A percentile compares a stretch with the other conserved stretches of the same genome.
Conservation (phyloP, 306 rosid genomes). For the Rosa chinensis region DNA sequence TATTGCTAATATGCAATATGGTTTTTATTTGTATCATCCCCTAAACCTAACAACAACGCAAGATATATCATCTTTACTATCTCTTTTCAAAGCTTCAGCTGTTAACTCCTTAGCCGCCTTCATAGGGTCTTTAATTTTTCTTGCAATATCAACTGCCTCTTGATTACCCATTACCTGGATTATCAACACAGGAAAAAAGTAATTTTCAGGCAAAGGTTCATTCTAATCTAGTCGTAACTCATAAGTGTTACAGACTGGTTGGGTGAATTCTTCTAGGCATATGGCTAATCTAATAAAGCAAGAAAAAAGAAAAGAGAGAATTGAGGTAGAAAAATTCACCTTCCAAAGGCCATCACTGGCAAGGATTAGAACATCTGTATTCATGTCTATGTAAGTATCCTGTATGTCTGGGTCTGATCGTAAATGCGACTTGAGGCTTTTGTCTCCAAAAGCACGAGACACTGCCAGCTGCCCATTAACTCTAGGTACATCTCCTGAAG, state of each 20-base stretch:
- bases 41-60: conserved; percentile 81
- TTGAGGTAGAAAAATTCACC: conserved; percentile 42
- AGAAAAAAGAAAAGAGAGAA: not conserved
- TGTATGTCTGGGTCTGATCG: conserved; percentile 80
- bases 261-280: not conserved
- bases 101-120: conserved; percentile 83
- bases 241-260: not conserved
- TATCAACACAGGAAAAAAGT: conserved; percentile 7
- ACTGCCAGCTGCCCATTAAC: conserved; percentile 96
- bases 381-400: conserved; percentile 32
- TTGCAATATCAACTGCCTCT: conserved; percentile 85
- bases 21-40: conserved; percentile 33
- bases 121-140: conserved; percentile 59
- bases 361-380: conserved; percentile 62
- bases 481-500: conserved; percentile 85
- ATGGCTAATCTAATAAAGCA: not conserved
- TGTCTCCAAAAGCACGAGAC: conserved; percentile 95
- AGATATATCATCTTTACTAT: conserved; percentile 88
- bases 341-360: conserved; percentile 98
- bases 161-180: conserved; percentile 85
- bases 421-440: conserved; percentile 85
- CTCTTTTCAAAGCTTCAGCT: conserved; percentile 76
- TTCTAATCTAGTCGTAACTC: not conserved
- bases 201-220: not conserved
- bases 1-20: conserved; percentile 39